These are phyloP conservation scores for Ogataea dorogensis DNA, from an alignment of 805 yeast genomes.

Conservation along the genomic window DNA sequence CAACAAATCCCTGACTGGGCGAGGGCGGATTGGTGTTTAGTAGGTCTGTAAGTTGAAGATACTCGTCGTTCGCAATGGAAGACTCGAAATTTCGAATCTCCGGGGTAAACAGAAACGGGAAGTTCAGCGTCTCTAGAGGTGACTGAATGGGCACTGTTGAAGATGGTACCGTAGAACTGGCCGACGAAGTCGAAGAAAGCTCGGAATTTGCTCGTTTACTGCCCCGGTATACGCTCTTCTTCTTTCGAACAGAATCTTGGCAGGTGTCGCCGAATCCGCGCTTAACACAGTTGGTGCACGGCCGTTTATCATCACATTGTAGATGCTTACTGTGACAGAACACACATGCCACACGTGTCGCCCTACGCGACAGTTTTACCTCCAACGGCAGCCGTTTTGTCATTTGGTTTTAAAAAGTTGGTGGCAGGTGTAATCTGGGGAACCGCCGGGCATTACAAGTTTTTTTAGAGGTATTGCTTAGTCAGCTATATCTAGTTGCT, in stretches of 20 bases:
- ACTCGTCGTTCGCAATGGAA: constrained; percentile 40
- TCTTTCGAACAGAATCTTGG: constrained; percentile 55
- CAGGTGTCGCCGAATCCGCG: constrained; percentile 54
- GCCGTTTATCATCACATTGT: constrained; percentile 68
- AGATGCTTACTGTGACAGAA: constrained; percentile 73
- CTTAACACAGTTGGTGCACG: constrained; percentile 69
- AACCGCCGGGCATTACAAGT: constrained; percentile 7
- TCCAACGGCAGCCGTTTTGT: constrained; percentile 57
- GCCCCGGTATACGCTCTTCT: constrained; percentile 17
- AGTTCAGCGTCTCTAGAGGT: not conserved
- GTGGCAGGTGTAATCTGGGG: constrained; percentile 14
- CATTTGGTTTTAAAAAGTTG: constrained; percentile 38
- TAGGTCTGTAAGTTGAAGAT: constrained; percentile 40
- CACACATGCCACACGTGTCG: constrained; percentile 66
- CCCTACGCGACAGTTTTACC: constrained; percentile 54
- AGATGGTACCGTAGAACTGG: constrained; percentile 1
- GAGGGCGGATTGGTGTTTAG: constrained; percentile 37
- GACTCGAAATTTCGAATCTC: constrained; percentile 31
- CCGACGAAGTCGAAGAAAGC: not conserved
- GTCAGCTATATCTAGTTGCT: constrained; percentile 42
- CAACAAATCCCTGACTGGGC: constrained; percentile 31
- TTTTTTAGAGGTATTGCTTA: constrained; percentile 1
- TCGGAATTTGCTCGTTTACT: not conserved
- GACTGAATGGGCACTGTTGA: not conserved
- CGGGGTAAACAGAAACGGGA: constrained; percentile 16